Evolutionary conservation across 202 grass and related monocot species (phyloP).

Genomic region (Bolboschoenoplectus hybrid): DNA sequence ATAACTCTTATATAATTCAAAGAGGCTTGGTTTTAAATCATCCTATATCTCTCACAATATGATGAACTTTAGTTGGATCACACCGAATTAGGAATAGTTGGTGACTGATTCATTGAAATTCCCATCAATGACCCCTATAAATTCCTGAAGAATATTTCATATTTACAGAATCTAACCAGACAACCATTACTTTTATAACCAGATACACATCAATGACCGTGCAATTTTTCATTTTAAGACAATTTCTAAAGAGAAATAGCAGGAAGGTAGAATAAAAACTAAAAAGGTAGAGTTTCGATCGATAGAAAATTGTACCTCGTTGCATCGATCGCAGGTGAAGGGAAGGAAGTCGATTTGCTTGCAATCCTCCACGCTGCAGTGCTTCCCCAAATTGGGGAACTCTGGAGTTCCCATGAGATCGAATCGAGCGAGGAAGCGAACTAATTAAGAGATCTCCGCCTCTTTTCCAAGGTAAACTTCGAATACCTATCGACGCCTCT

Average conservation of each 20-base stretch:
- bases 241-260: not conserved
- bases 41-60: not conserved
- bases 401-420: slow-evolving; percentile 73
- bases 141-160: not conserved
- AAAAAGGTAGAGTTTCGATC: not conserved
- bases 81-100: slow-evolving; percentile 15
- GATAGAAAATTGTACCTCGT: slow-evolving; percentile 54
- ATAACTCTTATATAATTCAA: not conserved
- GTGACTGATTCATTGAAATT: not conserved
- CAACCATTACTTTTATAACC: not conserved
- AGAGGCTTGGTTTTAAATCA: not conserved
- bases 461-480: not conserved
- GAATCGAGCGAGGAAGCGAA: not conserved
- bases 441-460: not conserved
- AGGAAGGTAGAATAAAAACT: not conserved
- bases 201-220: slow-evolving; percentile 1
- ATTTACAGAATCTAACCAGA: not conserved
- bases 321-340: slow-evolving; percentile 96
- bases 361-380: slow-evolving; percentile 93
- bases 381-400: slow-evolving; percentile 77
- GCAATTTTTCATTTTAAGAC: not conserved
- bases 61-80: not conserved
- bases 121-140: not conserved
- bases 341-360: slow-evolving; percentile 86
- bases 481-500: not conserved